These are phyloP conservation scores for Ceratorhiza oryzae-sativae DNA, from an alignment of 1,284 basidiomycete species.

Conservation along the genomic window DNA sequence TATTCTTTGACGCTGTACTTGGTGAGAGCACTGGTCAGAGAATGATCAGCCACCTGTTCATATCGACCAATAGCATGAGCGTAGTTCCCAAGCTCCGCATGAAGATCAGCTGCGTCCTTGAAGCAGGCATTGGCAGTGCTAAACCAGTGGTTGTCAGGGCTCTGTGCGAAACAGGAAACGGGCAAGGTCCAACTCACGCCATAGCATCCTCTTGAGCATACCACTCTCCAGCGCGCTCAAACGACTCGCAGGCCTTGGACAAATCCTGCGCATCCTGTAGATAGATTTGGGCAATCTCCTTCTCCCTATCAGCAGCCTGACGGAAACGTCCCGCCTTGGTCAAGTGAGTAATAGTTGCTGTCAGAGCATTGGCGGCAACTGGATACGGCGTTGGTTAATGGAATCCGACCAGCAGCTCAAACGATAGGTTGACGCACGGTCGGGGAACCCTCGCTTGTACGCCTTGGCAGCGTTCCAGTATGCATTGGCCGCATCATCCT, in stretches of 20 bases:
- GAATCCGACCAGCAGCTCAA: slow-evolving; percentile 40
- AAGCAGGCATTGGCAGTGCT: slow-evolving; percentile 96
- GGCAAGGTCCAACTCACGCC: slow-evolving; percentile 69
- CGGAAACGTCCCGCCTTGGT: slow-evolving; percentile 89
- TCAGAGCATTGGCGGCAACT: slow-evolving; percentile 93
- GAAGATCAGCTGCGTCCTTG: slow-evolving; percentile 95
- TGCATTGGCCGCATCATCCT: slow-evolving; percentile 92
- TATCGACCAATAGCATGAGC: slow-evolving; percentile 86
- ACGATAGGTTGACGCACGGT: slow-evolving; percentile 63
- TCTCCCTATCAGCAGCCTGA: slow-evolving; percentile 97
- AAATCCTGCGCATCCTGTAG: slow-evolving; percentile 74
- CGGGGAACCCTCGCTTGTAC: slow-evolving; percentile 88
- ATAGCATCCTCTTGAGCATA: slow-evolving; percentile 95
- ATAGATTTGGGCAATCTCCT: slow-evolving; percentile 94
- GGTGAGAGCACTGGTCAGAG: slow-evolving; percentile 84
- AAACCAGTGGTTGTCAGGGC: neutral
- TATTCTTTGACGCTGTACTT: slow-evolving; percentile 99
- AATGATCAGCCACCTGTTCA: slow-evolving; percentile 89
- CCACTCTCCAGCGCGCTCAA: slow-evolving; percentile 94
- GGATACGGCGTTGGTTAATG: slow-evolving; percentile 41
- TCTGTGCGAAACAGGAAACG: neutral
- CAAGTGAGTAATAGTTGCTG: slow-evolving; percentile 84
- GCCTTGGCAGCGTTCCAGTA: slow-evolving; percentile 97
- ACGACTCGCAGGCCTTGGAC: slow-evolving; percentile 86
- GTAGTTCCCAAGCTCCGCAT: slow-evolving; percentile 88